Base-by-base conservation (phyloP, 108 stramenopile genomes). In the Skeletonema tropicum region DNA sequence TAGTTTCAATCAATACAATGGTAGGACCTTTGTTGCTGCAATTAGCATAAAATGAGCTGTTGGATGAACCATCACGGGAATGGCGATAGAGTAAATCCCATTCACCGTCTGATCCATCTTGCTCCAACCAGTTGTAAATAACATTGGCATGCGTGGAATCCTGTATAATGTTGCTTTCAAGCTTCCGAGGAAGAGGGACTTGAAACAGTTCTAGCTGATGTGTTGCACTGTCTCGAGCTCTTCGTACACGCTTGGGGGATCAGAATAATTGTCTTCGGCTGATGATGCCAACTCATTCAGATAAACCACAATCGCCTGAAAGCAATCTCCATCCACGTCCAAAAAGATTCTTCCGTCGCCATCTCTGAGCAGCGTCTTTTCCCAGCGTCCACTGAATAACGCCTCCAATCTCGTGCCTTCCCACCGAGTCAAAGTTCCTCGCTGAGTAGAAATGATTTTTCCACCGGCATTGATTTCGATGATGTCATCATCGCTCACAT, bases 391-490 rank as follows among this genome's bases (percentile, higher is more conserved):
- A 6, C 64, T 65, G 5, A 65, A 65, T 6, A 65, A 19, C 21
- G 45, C 64, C 52, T 65, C 64, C 23, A 65, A 65, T 6, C 64
- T 25, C 5, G 49, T 65, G 11, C 64, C 64, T 19, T 49, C 17
- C 64, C 25, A 23, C 10, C 15, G 49, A 17, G 64, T 65, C 13
- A 65, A 45, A 57, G 52, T 57, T 12, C 23, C 45, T 5, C 64
- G 45, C 3, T 17, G 12, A 45, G 64, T 46, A 12, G 52, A 14
- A 17, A 65, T 57, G 19, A 57, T 57, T 45, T 57, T 49, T 6
- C 64, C 64, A 57, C 64, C 64, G 4, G 52, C 64, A 14, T 65
- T 65, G 49, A 65, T 15, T 57, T 65, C 52, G 64, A 65, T 65
- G 48, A 65, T 14, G 17, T 65, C 64, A 14, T 60, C 59, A 32